These are phyloP conservation scores for Ophiostoma novo-ulmi DNA, from an alignment of 2,329 filamentous ascomycete species.

Conservation along the genomic window DNA sequence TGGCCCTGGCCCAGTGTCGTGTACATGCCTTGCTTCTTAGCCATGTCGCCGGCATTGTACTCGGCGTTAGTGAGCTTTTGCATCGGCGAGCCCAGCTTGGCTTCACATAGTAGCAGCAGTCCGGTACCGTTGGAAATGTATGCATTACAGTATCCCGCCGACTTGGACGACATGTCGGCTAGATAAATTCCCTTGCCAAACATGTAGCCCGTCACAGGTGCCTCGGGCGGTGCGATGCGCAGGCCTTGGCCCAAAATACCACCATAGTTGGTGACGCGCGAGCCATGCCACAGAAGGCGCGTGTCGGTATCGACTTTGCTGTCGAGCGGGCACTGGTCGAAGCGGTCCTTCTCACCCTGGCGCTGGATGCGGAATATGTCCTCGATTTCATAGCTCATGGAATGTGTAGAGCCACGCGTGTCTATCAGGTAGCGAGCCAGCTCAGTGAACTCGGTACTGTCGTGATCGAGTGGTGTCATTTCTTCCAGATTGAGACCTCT, in stretches of 20 bases:
- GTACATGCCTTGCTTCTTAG: conserved; percentile 53
- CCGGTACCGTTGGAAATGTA: conserved; percentile 61
- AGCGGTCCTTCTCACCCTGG: conserved; percentile 64
- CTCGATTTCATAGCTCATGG: conserved; percentile 54
- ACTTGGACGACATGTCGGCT: conserved; percentile 79
- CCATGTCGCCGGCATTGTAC: conserved; percentile 60
- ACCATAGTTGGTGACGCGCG: conserved; percentile 75
- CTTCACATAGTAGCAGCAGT: conserved; percentile 76
- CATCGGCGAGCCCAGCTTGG: conserved; percentile 72
- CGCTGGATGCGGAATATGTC: conserved; percentile 82
- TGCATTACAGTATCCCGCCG: conserved; percentile 68
- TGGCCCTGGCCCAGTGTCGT: conserved; percentile 67
- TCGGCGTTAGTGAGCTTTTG: conserved; percentile 54
- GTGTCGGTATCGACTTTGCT: conserved; percentile 54
- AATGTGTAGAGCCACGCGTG: conserved; percentile 64
- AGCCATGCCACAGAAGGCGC: conserved; percentile 82
- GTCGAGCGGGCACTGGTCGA: conserved; percentile 52
- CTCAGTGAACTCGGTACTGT: conserved; percentile 58
- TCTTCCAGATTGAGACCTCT: conserved; percentile 65
- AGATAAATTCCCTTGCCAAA: conserved; percentile 89
- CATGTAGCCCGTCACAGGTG: conserved; percentile 76
- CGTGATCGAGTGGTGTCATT: conserved; percentile 62
- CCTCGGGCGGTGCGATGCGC: conserved; percentile 82
- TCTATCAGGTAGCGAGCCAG: conserved; percentile 62
- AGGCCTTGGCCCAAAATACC: conserved; percentile 80